Base-by-base conservation (phyloP, 352 stramenopile genomes). In the Pythium plurisporium region DNA sequence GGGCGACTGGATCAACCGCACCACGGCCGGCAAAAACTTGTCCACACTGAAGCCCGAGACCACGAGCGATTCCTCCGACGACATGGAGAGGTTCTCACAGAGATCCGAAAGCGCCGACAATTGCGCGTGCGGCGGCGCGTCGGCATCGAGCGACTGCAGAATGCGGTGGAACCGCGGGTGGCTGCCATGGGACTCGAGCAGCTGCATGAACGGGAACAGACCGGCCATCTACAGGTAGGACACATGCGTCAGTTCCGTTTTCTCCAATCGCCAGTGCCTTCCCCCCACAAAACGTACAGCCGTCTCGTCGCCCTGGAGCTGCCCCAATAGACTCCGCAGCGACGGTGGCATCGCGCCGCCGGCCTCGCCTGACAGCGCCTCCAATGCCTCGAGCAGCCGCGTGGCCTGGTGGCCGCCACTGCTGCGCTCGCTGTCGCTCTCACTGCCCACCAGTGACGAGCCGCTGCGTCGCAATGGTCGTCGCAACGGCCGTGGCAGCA, bases 41-140 rank as follows among this genome's bases (percentile, higher is more conserved):
- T 91, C 76, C 19, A 87, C 73, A 11, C 64, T 73, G 30, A 89
- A 88, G 4, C 75, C 72, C 22, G 81, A 87, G n/a, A 87, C 69
- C 7, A 73, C 63, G 26, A 91, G 65, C 22, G 73, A 60, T 30
- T 91, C 81, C 38, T 91, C 81, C 1, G 74, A 79, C 4, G 81
- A 86, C 49, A 91, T 67, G 20, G 81, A 82, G 14, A 91, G 67
- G n/a, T 69, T 81, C 53, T 91, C 81, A 26, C 72, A 83, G 5
- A 91, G 59, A 29, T 89, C 79, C 14, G 74, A 76, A 0, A 91
- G 60, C 0, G 66, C 75, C 19, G 71, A 64, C 67, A 81, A 64
- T 61, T 87, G 79, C 7, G 65, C 63, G 34, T 73, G 65, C 1
- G 55, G n/a, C 9, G 74, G 63, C 10, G 73, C 56, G 17, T 76